Base-by-base conservation (phyloP, 2,329 filamentous ascomycete genomes). In the Tricladium varicosporioides region DNA sequence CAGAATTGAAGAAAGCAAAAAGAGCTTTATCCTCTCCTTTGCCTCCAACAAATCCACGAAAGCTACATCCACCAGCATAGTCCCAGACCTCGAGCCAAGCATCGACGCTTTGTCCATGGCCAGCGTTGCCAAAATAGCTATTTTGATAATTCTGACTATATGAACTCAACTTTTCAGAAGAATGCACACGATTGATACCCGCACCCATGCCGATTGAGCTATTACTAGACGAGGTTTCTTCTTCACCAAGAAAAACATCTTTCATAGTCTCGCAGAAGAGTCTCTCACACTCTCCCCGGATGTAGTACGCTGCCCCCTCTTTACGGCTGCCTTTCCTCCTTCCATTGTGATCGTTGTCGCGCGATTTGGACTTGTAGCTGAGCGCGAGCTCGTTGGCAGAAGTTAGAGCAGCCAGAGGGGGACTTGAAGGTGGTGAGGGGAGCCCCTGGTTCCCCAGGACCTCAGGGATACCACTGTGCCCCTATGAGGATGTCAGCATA, bases 281-380 rank as follows among this genome's bases (percentile, higher is more conserved):
- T 83, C 92, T 97, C 92, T 96, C 92, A 96, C 92, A 96, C 91
- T 96, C 92, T 92, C 89, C 92, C 90, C 89, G 92, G 83, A 96
- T 96, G 80, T 87, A 87, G 78, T 90, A 86, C 89, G 91, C 86
- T 87, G 92, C 92, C 91, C 92, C 92, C 89, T 89, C 89, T 88
- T 82, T 82, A 73, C 83, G 80, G 73, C 76, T 72, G 74, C 66
- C 69, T 31, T 42, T 36, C 48, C 56, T 65, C 54, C 48, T 66
- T 57, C 56, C 56, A 51, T 46, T 50, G 16, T 52, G 51, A 65
- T 67, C 60, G 58, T 71, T 73, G 59, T 70, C 68, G 60, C 63
- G 63, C 62, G 65, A 64, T 45, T 58, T 60, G 19, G 47, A 60
- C 36, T 85, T 86, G 66, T 81, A 80, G 64, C 83, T 77, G 72